Evolutionary conservation across 495 filamentous ascomycete species (phyloP).

Genomic region (Penicillium robsamsonii): DNA sequence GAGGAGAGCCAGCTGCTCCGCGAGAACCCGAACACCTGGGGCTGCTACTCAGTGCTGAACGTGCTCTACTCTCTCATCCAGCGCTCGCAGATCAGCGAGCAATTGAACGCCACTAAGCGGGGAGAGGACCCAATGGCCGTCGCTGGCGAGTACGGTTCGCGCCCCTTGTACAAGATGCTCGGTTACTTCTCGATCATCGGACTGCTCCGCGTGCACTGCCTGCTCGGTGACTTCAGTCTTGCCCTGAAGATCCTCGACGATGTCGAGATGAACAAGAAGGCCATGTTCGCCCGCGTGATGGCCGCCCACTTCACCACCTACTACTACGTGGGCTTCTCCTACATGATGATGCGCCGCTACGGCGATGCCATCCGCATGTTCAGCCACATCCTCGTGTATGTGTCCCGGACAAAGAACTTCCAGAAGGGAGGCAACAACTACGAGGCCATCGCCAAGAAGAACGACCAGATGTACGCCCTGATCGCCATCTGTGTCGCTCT

Average conservation of each 20-base stretch:
- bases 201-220: conserved; percentile 89
- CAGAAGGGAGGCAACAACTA: conserved; percentile 94
- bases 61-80: conserved; percentile 99
- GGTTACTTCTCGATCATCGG: conserved; percentile 99
- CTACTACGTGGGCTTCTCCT: conserved; percentile 99
- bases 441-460: conserved; percentile 98
- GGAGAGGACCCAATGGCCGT: conserved; percentile 80
- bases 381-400: conserved; percentile 98
- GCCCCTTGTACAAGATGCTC: conserved; percentile 94
- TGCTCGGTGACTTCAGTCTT: conserved; percentile 96
- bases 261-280: conserved; percentile 99
- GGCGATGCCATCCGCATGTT: conserved; percentile 99
- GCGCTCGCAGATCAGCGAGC: conserved; percentile 94
- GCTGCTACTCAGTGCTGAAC: conserved; percentile 98
- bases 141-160: conserved; percentile 90
- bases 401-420: conserved; percentile 99
- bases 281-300: conserved; percentile 99
- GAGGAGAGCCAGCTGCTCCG: conserved; percentile 88
- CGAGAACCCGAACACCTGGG: conserved; percentile 98
- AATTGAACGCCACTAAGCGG: conserved; percentile 89
- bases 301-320: conserved; percentile 99
- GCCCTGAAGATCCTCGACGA: conserved; percentile 98
- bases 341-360: conserved; percentile 99
- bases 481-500: conserved; percentile 99
- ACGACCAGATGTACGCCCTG: conserved; percentile 98